Evolutionary conservation across 2,329 filamentous ascomycete genomes (phyloP).

Genomic region (Cercospora berteroae): DNA sequence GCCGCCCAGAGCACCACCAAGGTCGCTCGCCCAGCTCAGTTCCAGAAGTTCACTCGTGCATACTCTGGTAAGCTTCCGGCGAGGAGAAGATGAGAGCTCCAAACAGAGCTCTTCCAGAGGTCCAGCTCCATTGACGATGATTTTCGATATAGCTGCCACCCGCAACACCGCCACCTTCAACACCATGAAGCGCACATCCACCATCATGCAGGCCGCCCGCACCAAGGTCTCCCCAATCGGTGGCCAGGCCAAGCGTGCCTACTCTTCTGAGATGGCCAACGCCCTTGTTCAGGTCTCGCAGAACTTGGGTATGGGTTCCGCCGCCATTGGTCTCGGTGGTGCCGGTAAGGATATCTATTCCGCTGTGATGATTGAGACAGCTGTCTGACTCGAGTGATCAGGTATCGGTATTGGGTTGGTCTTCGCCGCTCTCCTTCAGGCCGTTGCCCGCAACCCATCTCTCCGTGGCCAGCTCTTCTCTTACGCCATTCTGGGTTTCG

Average conservation of each 20-base stretch:
- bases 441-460: conserved; percentile 90
- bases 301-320: conserved; percentile 71
- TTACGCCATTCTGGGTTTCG: conserved; percentile 93
- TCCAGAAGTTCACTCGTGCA: conserved; percentile 66
- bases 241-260: conserved; percentile 57
- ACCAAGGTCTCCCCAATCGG: conserved; percentile 47
- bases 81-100: conserved; percentile 18
- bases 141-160: conserved; percentile 31
- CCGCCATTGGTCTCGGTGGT: conserved; percentile 75
- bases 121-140: conserved; percentile 21
- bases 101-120: conserved; percentile 12
- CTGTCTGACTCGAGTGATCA: background rate
- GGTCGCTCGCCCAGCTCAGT: conserved; percentile 66
- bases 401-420: conserved; percentile 95
- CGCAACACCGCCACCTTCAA: conserved; percentile 60
- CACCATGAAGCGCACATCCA: conserved; percentile 69
- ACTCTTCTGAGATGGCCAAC: conserved; percentile 84
- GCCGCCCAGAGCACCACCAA: conserved; percentile 67
- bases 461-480: conserved; percentile 95
- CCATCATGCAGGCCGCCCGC: conserved; percentile 42
- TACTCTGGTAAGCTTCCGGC: conserved; percentile 57
- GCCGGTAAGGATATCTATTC: conserved; percentile 18
- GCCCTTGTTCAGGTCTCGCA: conserved; percentile 87
- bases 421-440: conserved; percentile 84
- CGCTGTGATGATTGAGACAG: background rate